Percentiles rank a stretch among this genome's conserved stretches.
These are phyloP conservation scores for Gaillardinia entomophila DNA, from an alignment of 805 yeast species.

Conservation along the genomic window DNA sequence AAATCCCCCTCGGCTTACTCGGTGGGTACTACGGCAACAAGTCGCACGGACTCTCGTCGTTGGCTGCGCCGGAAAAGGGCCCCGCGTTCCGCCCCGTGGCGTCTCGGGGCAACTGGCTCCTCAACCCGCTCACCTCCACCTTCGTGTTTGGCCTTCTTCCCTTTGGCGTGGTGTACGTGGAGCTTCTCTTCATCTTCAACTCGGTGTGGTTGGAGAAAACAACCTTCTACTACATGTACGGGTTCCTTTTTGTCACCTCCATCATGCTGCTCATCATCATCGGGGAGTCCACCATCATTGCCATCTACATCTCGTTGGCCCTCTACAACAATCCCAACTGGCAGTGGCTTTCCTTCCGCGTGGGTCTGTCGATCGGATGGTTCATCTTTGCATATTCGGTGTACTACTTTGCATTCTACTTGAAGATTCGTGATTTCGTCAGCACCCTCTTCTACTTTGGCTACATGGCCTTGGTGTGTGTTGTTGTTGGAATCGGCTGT, in stretches of 20 bases:
- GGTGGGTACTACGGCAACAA: constrained; percentile 60
- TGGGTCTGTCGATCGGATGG: constrained; percentile 65
- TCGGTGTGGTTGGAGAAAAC: constrained; percentile 78
- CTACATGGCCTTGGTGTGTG: constrained; percentile 62
- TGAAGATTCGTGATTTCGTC: constrained; percentile 61
- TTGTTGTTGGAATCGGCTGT: constrained; percentile 59
- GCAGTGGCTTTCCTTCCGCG: constrained; percentile 79
- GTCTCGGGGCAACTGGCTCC: constrained; percentile 9
- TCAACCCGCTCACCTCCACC: constrained; percentile 21
- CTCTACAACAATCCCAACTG: constrained; percentile 55
- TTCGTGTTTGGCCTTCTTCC: constrained; percentile 67
- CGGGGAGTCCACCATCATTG: constrained; percentile 65
- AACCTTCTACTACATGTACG: constrained; percentile 73
- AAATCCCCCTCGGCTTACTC: constrained; percentile 65
- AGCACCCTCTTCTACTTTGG: constrained; percentile 64
- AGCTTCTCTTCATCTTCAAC: constrained; percentile 64
- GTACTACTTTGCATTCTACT: constrained; percentile 54
- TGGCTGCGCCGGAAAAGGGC: constrained; percentile 1
- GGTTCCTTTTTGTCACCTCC: constrained; percentile 63
- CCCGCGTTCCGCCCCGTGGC: constrained; percentile 2
- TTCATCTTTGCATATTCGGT: constrained; percentile 64
- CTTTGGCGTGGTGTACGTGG: constrained; percentile 76
- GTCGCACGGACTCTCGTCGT: constrained; percentile 4
- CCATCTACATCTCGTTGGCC: constrained; percentile 56
- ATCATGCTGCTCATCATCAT: constrained; percentile 56